Evolutionary conservation across 768 basidiomycete genomes (phyloP).

Genomic region (Holtermannia corniformis): DNA sequence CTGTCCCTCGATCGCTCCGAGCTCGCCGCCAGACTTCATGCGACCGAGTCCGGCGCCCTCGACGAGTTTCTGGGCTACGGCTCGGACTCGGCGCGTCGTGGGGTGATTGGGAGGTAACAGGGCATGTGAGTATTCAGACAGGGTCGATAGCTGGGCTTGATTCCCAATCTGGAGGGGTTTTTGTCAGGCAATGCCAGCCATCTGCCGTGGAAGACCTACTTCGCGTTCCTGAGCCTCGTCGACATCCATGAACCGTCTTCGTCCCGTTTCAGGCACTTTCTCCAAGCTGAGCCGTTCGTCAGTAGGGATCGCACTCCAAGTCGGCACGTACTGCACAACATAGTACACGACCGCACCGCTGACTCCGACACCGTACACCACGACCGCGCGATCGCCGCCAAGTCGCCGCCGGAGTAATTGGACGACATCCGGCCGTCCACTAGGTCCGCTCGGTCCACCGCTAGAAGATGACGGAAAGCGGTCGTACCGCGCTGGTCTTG

Average conservation of each 20-base stretch:
- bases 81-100: constrained; percentile 56
- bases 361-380: constrained; percentile 28
- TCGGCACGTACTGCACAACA: constrained; percentile 29
- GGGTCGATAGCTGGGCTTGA: constrained; percentile 44
- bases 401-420: constrained; percentile 19
- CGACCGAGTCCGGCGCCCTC: constrained; percentile 62
- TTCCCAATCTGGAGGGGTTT: constrained; percentile 34
- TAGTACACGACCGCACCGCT: constrained; percentile 34
- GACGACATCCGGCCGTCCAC: constrained; percentile 11
- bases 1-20: constrained; percentile 26
- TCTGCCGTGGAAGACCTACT: constrained; percentile 41
- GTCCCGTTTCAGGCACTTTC: constrained; percentile 71
- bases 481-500: constrained; percentile 21
- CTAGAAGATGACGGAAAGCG: constrained; percentile 19
- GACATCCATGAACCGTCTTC: constrained; percentile 81
- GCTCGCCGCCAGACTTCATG: constrained; percentile 43
- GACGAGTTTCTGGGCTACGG: constrained; percentile 61
- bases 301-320: background rate
- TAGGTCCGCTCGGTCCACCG: background rate
- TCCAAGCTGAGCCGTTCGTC: constrained; percentile 53
- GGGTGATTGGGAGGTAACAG: constrained; percentile 63
- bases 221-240: constrained; percentile 51
- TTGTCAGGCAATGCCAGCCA: constrained; percentile 44
- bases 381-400: constrained; percentile 35
- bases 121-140: constrained; percentile 48